Evolutionary conservation across 768 basidiomycete genomes (phyloP).

Genomic region (Mycena floridula): DNA sequence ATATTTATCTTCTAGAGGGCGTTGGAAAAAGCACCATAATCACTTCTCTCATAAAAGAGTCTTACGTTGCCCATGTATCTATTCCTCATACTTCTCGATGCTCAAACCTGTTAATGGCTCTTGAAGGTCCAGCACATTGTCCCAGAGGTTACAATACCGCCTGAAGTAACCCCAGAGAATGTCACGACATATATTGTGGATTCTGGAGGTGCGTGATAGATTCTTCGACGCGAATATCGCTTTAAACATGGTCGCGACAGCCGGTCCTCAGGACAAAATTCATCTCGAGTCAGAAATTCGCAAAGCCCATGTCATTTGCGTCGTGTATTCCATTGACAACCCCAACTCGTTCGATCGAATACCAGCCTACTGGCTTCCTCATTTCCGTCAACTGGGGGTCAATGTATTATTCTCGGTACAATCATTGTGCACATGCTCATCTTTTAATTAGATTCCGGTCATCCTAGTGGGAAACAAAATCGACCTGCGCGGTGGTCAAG

Average conservation of each 20-base stretch:
- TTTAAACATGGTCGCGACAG: constrained; percentile 36
- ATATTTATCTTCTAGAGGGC: constrained; percentile 54
- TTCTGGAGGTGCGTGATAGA: constrained; percentile 68
- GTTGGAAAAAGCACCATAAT: constrained; percentile 98
- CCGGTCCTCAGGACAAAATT: constrained; percentile 75
- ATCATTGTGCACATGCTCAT: constrained; percentile 1
- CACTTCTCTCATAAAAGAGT: constrained; percentile 94
- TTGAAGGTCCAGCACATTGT: constrained; percentile 90
- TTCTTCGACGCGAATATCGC: constrained; percentile 1
- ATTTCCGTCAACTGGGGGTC: constrained; percentile 90
- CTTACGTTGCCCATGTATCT: constrained; percentile 81
- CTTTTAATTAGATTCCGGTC: constrained; percentile 71
- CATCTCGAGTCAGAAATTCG: constrained; percentile 94
- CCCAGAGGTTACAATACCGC: constrained; percentile 96
- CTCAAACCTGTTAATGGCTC: constrained; percentile 2
- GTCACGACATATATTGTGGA: constrained; percentile 98
- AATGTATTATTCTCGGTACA: constrained; percentile 50
- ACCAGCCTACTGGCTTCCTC: constrained; percentile 96
- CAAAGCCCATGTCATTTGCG: constrained; percentile 96
- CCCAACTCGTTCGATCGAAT: constrained; percentile 95
- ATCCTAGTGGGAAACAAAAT: constrained; percentile 99
- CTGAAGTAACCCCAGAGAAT: constrained; percentile 95
- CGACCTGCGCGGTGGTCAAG: constrained; percentile 86
- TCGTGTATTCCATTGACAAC: constrained; percentile 96
- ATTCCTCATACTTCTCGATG: constrained; percentile 5